Evolutionary conservation across 2,329 filamentous ascomycete genomes (phyloP).

Genomic region (Drechslerella coelobrocha): DNA sequence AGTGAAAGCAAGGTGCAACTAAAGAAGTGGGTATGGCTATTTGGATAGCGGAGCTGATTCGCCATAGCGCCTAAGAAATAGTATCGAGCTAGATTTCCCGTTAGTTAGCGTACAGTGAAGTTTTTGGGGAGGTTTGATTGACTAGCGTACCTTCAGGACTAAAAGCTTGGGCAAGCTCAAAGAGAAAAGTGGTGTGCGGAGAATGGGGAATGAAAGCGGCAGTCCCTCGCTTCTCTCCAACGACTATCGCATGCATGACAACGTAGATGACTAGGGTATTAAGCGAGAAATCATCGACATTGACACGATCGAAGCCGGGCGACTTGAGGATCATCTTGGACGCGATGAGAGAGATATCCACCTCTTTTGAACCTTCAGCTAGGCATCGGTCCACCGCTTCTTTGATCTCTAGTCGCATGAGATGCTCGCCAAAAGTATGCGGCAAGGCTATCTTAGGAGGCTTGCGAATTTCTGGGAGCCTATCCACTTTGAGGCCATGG

Average conservation of each 20-base stretch:
- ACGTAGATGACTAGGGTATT: constrained; percentile 85
- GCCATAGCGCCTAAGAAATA: constrained; percentile 82
- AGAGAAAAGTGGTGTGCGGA: constrained; percentile 74
- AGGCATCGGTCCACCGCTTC: constrained; percentile 64
- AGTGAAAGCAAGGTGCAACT: constrained; percentile 82
- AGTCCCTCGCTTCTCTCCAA: constrained; percentile 66
- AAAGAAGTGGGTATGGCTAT: constrained; percentile 90
- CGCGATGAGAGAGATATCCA: constrained; percentile 36
- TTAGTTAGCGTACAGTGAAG: constrained; percentile 12
- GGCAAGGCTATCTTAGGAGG: constrained; percentile 69
- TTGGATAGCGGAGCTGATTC: constrained; percentile 90
- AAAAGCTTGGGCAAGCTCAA: constrained; percentile 76
- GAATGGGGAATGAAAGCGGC: constrained; percentile 70
- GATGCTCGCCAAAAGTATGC: constrained; percentile 60
- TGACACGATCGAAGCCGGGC: constrained; percentile 63
- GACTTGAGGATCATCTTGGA: constrained; percentile 59
- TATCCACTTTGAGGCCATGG: constrained; percentile 76
- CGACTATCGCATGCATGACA: constrained; percentile 73
- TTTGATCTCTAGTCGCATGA: constrained; percentile 63
- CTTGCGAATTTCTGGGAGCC: constrained; percentile 75
- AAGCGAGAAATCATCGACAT: constrained; percentile 67
- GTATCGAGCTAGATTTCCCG: constrained; percentile 69
- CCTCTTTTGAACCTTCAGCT: constrained; percentile 67
- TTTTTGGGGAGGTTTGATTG: neutral
- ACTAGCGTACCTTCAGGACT: constrained; percentile 65